Evolutionary conservation across 2,329 filamentous ascomycete species (phyloP).

Genomic region (Penicillium sp.): DNA sequence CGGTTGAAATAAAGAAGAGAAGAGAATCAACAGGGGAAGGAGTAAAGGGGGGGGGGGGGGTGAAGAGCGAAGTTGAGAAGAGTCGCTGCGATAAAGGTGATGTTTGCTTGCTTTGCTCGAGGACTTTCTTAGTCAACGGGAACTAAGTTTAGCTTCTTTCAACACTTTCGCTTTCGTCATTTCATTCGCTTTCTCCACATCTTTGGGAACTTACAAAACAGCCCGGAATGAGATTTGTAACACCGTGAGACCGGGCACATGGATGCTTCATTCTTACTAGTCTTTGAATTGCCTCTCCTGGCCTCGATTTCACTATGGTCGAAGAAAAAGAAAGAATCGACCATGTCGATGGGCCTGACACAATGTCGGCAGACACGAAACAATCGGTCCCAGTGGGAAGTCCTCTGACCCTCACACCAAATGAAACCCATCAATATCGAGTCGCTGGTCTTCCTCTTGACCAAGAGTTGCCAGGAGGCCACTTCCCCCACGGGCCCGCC

Average conservation of each 20-base stretch:
- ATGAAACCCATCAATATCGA: slow-evolving; percentile 45
- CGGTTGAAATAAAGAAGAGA: neutral
- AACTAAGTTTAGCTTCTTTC: neutral
- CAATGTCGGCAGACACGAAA: slow-evolving; percentile 27
- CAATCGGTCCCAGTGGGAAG: slow-evolving; percentile 27
- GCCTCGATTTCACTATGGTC: slow-evolving; percentile 39
- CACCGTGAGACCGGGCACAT: slow-evolving; percentile 21
- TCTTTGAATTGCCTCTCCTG: slow-evolving; percentile 40
- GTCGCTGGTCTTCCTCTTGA: slow-evolving; percentile 42
- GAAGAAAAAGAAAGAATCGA: slow-evolving; percentile 32
- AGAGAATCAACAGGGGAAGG: slow-evolving; percentile 1
- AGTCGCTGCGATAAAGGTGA: slow-evolving; percentile 22
- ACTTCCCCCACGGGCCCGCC: slow-evolving; percentile 42
- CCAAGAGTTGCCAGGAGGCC: slow-evolving; percentile 38
- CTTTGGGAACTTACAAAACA: neutral
- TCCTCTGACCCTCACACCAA: slow-evolving; percentile 37
- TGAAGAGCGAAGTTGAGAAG: slow-evolving; percentile 2
- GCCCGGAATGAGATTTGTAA: slow-evolving; percentile 3
- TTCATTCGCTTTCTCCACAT: neutral
- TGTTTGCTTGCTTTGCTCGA: slow-evolving; percentile 23
- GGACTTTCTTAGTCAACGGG: slow-evolving; percentile 10
- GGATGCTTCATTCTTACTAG: slow-evolving; percentile 21
- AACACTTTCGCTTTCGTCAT: neutral
- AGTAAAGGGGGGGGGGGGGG: slow-evolving; percentile 4
- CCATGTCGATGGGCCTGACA: slow-evolving; percentile 27